phyloP scores from a whole-genome alignment of 2,329 filamentous ascomycete genomes.

The Sphaceloma murrayae region DNA sequence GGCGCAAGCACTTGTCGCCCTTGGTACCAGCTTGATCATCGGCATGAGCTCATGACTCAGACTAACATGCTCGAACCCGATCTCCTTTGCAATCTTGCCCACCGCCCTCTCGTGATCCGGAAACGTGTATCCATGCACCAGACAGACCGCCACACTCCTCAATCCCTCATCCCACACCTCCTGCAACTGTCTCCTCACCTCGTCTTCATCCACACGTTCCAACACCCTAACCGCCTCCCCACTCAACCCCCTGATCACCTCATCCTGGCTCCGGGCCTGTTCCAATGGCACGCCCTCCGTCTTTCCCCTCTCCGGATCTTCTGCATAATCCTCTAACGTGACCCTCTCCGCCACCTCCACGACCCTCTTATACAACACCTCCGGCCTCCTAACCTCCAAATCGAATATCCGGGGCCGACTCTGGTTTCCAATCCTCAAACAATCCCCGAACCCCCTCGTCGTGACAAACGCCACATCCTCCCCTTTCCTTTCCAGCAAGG shows the following conservation, averaged over 20 bases:
- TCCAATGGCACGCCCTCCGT: constrained; percentile 47
- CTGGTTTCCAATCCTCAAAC: constrained; percentile 82
- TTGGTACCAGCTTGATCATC: constrained; percentile 75
- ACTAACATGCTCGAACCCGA: constrained; percentile 76
- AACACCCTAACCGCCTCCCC: constrained; percentile 67
- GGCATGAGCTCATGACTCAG: constrained; percentile 72
- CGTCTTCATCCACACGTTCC: constrained; percentile 48
- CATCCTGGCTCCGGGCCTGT: constrained; percentile 36
- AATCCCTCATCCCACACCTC: constrained; percentile 61
- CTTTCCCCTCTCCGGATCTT: constrained; percentile 61
- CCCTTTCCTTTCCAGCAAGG: constrained; percentile 79
- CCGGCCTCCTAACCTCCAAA: constrained; percentile 74
- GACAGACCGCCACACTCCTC: constrained; percentile 73
- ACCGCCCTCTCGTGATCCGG: constrained; percentile 74
- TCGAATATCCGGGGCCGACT: constrained; percentile 85
- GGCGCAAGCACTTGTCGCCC: constrained; percentile 67
- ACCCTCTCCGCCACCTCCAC: constrained; percentile 88
- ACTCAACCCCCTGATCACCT: constrained; percentile 60
- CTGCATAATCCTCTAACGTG: constrained; percentile 83
- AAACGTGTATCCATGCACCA: constrained; percentile 90
- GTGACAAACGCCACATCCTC: constrained; percentile 81
- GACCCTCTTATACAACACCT: constrained; percentile 74
- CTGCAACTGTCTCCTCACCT: constrained; percentile 53
- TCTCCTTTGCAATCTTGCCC: constrained; percentile 63
- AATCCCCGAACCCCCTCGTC: constrained; percentile 80